Evolutionary conservation across 805 yeast species (phyloP).

Genomic region (Sugiyamaella lignohabitans): DNA sequence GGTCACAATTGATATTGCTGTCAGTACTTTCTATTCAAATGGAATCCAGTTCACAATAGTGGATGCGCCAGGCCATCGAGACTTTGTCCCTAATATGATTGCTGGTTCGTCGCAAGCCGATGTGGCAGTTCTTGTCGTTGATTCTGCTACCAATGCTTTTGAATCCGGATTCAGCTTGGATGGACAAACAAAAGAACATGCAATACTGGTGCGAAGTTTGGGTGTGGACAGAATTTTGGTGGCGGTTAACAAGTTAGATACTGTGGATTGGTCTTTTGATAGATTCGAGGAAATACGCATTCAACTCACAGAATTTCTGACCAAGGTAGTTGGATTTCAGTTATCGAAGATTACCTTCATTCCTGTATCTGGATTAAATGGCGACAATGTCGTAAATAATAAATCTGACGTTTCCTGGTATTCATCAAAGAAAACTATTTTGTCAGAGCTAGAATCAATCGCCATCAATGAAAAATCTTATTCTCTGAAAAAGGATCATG

Average conservation of each 20-base stretch:
- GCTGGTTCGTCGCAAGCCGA: constrained; percentile 80
- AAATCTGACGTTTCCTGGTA: constrained; percentile 40
- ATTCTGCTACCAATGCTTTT: constrained; percentile 57
- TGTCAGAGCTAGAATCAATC: constrained; percentile 20
- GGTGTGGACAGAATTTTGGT: constrained; percentile 59
- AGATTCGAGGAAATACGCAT: constrained; percentile 47
- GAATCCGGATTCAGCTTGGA: constrained; percentile 60
- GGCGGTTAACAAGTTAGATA: constrained; percentile 67
- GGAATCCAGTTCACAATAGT: constrained; percentile 56
- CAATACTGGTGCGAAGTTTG: constrained; percentile 56
- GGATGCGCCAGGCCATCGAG: constrained; percentile 82
- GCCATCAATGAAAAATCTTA: constrained; percentile 12
- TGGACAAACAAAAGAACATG: constrained; percentile 78
- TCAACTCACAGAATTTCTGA: constrained; percentile 46
- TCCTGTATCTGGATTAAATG: constrained; percentile 65
- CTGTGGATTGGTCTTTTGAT: constrained; percentile 47
- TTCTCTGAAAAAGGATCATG: constrained; percentile 23
- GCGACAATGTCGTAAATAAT: constrained; percentile 55
- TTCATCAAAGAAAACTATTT: constrained; percentile 33
- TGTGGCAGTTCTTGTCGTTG: constrained; percentile 64
- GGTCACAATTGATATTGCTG: constrained; percentile 72
- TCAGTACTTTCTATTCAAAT: constrained; percentile 56
- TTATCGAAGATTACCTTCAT: constrained; percentile 41
- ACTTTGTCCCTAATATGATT: constrained; percentile 80
- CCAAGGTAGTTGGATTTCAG: constrained; percentile 42